phyloP scores from a whole-genome alignment of 768 basidiomycete species.

The Leucogyrophana mollusca region DNA sequence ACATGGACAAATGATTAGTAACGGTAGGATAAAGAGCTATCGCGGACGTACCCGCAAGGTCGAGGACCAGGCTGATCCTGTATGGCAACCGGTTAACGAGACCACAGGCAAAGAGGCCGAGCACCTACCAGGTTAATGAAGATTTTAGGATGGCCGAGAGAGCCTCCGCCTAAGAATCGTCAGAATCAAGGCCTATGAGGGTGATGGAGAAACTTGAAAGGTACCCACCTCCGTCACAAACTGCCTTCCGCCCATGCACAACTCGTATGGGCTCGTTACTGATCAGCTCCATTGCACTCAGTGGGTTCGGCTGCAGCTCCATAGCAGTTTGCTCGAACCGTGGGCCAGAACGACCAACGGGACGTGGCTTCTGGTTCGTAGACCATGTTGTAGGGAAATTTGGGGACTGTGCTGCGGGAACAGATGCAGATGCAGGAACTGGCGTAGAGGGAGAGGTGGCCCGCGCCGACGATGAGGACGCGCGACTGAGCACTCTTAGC shows the following conservation, averaged over 20 bases:
- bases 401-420: conserved; percentile 67
- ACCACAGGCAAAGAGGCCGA: conserved; percentile 1
- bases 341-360: conserved; percentile 56
- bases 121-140: conserved; percentile 87
- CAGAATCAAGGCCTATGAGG: conserved; percentile 2
- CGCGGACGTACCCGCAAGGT: conserved; percentile 77
- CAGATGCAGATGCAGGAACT: conserved; percentile 18
- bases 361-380: conserved; percentile 72
- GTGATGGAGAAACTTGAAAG: background rate
- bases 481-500: conserved; percentile 14
- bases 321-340: conserved; percentile 92
- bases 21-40: background rate
- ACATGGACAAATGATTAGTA: conserved; percentile 2
- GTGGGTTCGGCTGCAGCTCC: conserved; percentile 84
- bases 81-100: conserved; percentile 6
- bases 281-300: conserved; percentile 90
- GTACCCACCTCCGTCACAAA: conserved; percentile 91
- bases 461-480: conserved; percentile 21
- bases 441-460: conserved; percentile 7
- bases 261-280: conserved; percentile 81
- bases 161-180: conserved; percentile 71
- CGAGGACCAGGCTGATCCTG: conserved; percentile 88
- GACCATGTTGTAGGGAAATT: conserved; percentile 87
- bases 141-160: conserved; percentile 95
- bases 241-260: conserved; percentile 79